Conservation (phyloP, 208 protist genomes). For the Jaenimonas drosophilae region DNA sequence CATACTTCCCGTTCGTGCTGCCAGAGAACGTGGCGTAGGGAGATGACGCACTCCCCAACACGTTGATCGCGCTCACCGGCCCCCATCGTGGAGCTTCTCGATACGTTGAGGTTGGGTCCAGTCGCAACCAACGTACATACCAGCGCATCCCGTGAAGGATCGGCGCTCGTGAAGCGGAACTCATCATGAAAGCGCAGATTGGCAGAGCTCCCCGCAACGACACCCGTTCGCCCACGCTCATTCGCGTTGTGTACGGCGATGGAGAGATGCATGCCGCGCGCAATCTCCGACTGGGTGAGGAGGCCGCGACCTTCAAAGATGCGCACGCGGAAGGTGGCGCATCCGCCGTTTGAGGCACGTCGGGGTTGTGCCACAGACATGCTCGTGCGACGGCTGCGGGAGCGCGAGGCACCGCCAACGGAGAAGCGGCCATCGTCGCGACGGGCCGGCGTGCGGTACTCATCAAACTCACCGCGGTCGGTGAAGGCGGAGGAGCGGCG, state of each 20-base stretch:
- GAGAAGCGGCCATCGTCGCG: not conserved
- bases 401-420: too few species aligned
- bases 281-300: slow-evolving; percentile 24
- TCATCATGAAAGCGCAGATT: slow-evolving; percentile 70
- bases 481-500: too few species aligned
- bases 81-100: not conserved
- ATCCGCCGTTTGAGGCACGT: not conserved
- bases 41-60: slow-evolving; percentile 62
- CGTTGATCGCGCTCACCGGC: slow-evolving; percentile 25
- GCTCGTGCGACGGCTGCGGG: too few species aligned
- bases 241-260: slow-evolving; percentile 47
- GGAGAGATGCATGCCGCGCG: slow-evolving; percentile 17
- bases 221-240: slow-evolving; percentile 43
- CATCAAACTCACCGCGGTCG: not conserved
- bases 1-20: slow-evolving; percentile 43
- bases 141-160: slow-evolving; percentile 52
- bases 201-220: slow-evolving; percentile 20
- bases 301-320: slow-evolving; percentile 30
- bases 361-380: too few species aligned
- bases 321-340: slow-evolving; percentile 30
- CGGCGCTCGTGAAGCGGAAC: slow-evolving; percentile 50
- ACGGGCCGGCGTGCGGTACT: not conserved
- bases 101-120: slow-evolving; percentile 1
- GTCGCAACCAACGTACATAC: slow-evolving; percentile 48
- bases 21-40: slow-evolving; percentile 41